These are phyloP conservation scores for Pleurotus djamor DNA, from an alignment of 768 basidiomycete species.

Conservation along the genomic window DNA sequence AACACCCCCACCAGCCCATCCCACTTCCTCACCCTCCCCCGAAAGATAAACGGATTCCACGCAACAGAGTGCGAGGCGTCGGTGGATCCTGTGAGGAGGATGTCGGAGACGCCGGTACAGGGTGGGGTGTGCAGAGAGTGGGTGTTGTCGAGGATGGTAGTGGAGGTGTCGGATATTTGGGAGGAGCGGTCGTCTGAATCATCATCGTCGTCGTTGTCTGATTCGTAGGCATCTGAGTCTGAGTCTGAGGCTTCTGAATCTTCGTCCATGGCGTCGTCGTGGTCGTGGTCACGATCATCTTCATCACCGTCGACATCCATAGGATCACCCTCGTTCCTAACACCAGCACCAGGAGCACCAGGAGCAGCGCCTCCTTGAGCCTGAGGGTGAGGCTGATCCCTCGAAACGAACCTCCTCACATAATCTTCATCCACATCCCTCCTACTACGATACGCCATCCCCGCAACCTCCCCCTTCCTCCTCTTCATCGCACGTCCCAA, in stretches of 20 bases:
- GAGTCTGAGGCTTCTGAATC: not conserved
- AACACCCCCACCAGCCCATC: slow-evolving; percentile 58
- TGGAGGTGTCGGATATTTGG: slow-evolving; percentile 12
- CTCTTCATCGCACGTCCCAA: not conserved
- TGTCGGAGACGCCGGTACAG: slow-evolving; percentile 60
- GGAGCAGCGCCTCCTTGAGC: not conserved
- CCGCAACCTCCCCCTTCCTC: not conserved
- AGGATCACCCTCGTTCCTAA: slow-evolving; percentile 9
- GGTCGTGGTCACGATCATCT: slow-evolving; percentile 10
- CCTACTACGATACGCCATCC: not conserved
- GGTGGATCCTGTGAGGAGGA: slow-evolving; percentile 62
- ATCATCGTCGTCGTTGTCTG: slow-evolving; percentile 19
- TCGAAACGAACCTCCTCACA: too few species aligned
- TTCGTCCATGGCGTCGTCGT: slow-evolving; percentile 12
- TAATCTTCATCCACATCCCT: not conserved
- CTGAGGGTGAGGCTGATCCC: not conserved
- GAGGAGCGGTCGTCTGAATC: not conserved
- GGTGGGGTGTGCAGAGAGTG: not conserved
- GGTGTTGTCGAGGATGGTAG: too few species aligned
- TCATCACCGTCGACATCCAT: slow-evolving; percentile 26
- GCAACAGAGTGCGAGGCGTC: slow-evolving; percentile 44
- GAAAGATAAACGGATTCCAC: slow-evolving; percentile 45
- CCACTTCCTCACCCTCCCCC: slow-evolving; percentile 56
- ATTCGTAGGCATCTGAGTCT: too few species aligned
- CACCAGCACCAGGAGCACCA: slow-evolving; percentile 6